These are phyloP conservation scores for Wallacemonas collosoma DNA, from an alignment of 208 protist genomes.

Conservation along the genomic window DNA sequence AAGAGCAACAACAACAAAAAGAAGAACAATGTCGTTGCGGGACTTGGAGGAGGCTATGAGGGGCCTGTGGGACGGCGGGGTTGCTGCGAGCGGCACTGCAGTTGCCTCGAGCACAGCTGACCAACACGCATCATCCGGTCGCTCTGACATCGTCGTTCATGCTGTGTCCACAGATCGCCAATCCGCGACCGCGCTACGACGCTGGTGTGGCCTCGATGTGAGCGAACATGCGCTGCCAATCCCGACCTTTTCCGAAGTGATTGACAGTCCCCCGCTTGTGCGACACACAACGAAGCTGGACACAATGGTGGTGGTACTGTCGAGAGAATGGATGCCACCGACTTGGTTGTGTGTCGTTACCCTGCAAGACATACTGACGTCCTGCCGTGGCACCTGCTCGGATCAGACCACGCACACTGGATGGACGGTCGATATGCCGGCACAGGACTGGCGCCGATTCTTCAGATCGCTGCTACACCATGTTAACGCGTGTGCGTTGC, in stretches of 20 bases:
- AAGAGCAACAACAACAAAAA: neutral
- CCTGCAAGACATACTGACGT: conserved; percentile 13
- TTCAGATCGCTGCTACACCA: conserved; percentile 1
- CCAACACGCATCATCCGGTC: neutral
- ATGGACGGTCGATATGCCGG: neutral
- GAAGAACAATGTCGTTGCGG: conserved; percentile 5
- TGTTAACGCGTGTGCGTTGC: conserved; percentile 10
- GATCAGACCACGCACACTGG: neutral
- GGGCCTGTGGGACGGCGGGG: conserved; percentile 16
- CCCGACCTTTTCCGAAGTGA: neutral
- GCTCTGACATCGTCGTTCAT: conserved; percentile 4
- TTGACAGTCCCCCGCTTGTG: neutral
- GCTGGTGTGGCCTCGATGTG: neutral
- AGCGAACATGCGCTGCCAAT: neutral
- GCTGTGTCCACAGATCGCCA: neutral
- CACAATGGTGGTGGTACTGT: neutral
- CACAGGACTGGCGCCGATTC: conserved; percentile 7
- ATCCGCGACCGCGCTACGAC: neutral
- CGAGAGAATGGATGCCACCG: conserved; percentile 15
- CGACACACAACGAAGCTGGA: neutral
- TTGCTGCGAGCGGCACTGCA: conserved; percentile 8
- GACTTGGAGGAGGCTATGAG: conserved; percentile 6
- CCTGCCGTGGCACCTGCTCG: too few relatives aligned
- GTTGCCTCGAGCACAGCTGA: conserved; percentile 10
- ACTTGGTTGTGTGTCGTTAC: conserved; percentile 8